These are phyloP conservation scores for Mollisia scopiformis DNA, from an alignment of 2,329 filamentous ascomycete species.

Conservation along the genomic window DNA sequence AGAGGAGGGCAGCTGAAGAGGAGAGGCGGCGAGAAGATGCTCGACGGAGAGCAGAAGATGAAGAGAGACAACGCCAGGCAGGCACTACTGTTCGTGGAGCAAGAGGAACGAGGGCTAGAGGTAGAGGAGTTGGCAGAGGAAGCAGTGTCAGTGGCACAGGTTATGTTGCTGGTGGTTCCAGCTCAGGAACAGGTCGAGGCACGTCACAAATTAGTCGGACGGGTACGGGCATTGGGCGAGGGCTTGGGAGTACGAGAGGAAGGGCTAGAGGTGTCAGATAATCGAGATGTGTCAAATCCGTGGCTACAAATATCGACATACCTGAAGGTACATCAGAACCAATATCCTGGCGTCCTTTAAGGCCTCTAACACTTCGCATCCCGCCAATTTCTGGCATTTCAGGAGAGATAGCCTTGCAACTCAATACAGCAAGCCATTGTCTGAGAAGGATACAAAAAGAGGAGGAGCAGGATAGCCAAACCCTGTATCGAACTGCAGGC, in stretches of 20 bases:
- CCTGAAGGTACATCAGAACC: background rate
- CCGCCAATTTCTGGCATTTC: too few relatives aligned
- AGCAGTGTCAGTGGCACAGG: constrained; percentile 24
- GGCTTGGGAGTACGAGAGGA: constrained; percentile 53
- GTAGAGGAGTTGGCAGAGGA: constrained; percentile 29
- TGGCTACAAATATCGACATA: background rate
- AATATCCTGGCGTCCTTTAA: too few relatives aligned
- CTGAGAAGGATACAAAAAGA: too few relatives aligned
- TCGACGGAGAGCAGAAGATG: constrained; percentile 64
- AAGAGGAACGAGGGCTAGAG: constrained; percentile 32
- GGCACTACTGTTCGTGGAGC: constrained; percentile 40
- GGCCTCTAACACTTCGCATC: too few relatives aligned
- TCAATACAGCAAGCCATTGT: too few relatives aligned
- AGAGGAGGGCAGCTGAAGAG: constrained; percentile 77
- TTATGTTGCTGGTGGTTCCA: constrained; percentile 23
- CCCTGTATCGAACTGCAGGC: too few relatives aligned
- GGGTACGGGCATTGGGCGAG: constrained; percentile 49
- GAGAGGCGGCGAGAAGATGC: constrained; percentile 76
- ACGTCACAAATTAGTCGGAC: constrained; percentile 38
- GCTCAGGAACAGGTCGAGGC: constrained; percentile 24
- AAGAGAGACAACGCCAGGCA: constrained; percentile 49
- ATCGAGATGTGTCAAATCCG: background rate
- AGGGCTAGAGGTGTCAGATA: constrained; percentile 52
- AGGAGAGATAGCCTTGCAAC: too few relatives aligned
- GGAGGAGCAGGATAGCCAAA: too few relatives aligned